Evolutionary conservation across 495 filamentous ascomycete species (phyloP), one percentile per base, ranked within the genome.

Genomic region (Hypoxylon perforatum): DNA sequence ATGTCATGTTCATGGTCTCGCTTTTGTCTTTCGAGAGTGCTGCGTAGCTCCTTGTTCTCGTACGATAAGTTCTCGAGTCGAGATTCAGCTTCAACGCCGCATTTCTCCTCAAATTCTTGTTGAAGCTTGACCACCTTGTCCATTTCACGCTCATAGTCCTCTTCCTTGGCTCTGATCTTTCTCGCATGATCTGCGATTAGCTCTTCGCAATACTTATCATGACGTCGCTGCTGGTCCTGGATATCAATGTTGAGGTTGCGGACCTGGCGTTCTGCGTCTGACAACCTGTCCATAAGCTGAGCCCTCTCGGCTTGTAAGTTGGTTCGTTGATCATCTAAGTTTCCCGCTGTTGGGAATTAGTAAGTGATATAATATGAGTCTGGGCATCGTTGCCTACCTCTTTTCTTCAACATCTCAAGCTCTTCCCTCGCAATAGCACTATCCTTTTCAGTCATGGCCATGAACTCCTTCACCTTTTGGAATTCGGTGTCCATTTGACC

Each of bases 381-480:
- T 10, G 4, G 33, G 15, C 25, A 44, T n/a, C 10, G 51, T n/a
- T 30, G 78, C 88, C 59, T 81, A 97, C 93, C 85, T 85, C 87
- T 82, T 35, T 82, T 82, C 75, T 95, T 93, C 67, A 90, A 90
- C 4, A 91, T 22, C 3, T 86, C 84, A 18, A 94, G 80, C 0
- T 85, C 83, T 53, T 94, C 90, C 66, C 92, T 91, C 52, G 91
- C 69, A 1, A 78, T 81, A 47, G 82, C 86, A 65, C 82, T 86
- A 57, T 89, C 87, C 18, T 84, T 84, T 4, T 84, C 82, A 8
- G 87, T 85, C 11, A 81, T 77, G 22, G 83, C 85, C 69, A 96
- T 78, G n/a, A 85, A 83, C 41, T 86, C 78, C 61, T 87, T 85
- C 44, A 96, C 77, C 3, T 76, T 68, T 17, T 81, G 77, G 63